These are phyloP conservation scores for Eremomyces bilateralis DNA, from an alignment of 495 filamentous ascomycete species.

Conservation along the genomic window DNA sequence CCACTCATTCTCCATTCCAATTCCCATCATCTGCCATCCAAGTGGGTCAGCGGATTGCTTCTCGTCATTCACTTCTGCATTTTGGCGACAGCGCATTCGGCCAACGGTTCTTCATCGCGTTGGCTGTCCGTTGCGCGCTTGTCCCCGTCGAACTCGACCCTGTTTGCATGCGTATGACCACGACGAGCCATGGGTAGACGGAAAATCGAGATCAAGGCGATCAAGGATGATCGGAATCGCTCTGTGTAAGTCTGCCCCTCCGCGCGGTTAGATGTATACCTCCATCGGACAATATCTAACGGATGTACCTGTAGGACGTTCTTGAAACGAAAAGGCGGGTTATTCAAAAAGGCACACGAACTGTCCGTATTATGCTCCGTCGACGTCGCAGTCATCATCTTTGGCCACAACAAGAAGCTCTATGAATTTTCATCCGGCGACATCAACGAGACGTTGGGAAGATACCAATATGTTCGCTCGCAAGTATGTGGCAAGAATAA, in stretches of 20 bases:
- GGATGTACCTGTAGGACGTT: conserved; percentile 46
- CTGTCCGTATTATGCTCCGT: conserved; percentile 93
- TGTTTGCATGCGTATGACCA: too few species aligned
- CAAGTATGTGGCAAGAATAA: too few species aligned
- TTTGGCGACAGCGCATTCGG: too few species aligned
- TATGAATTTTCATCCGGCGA: conserved; percentile 92
- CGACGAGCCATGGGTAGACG: conserved; percentile 43
- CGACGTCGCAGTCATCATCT: conserved; percentile 96
- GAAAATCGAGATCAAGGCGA: conserved; percentile 98
- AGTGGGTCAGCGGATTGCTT: too few species aligned
- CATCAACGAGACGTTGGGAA: conserved; percentile 68
- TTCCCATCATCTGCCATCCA: too few species aligned
- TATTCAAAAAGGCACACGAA: conserved; percentile 99
- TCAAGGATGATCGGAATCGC: conserved; percentile 97
- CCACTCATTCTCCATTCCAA: too few species aligned
- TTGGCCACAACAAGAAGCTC: conserved; percentile 92
- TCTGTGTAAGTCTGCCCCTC: conserved; percentile 56
- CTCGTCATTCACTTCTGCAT: too few species aligned
- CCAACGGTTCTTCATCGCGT: too few species aligned
- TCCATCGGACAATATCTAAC: conserved; percentile 4
- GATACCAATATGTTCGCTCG: conserved; percentile 59
- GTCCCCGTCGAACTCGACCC: too few species aligned
- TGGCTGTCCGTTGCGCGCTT: too few species aligned
- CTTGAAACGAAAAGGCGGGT: conserved; percentile 89
- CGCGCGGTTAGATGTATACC: neutral